Conservation (phyloP, 805 yeast genomes). For the Spathaspora passalidarum region DNA sequence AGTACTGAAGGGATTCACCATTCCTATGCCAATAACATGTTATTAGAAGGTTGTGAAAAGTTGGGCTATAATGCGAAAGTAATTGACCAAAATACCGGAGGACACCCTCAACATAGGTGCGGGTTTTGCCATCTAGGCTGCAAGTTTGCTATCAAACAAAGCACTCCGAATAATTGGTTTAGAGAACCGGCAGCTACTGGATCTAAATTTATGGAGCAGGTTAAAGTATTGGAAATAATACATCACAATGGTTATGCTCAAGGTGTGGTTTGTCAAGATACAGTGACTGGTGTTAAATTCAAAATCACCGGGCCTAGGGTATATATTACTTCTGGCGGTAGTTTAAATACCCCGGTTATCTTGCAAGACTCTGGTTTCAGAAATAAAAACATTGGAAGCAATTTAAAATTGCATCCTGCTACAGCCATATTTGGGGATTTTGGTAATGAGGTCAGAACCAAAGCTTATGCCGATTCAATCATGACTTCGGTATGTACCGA, state of each 20-base stretch:
- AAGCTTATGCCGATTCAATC: constrained; percentile 42
- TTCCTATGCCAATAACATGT: constrained; percentile 40
- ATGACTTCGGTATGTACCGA: constrained; percentile 48
- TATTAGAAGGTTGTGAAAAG: constrained; percentile 41
- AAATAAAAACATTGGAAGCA: constrained; percentile 49
- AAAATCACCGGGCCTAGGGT: constrained; percentile 45
- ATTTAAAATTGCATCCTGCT: constrained; percentile 52
- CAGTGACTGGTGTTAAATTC: constrained; percentile 25
- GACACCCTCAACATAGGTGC: constrained; percentile 40
- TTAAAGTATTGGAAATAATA: constrained; percentile 34
- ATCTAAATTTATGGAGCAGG: constrained; percentile 43
- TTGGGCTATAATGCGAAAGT: constrained; percentile 41
- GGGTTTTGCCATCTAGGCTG: constrained; percentile 50
- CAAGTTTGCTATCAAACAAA: constrained; percentile 49
- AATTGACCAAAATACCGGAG: constrained; percentile 49
- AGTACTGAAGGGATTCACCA: constrained; percentile 37
- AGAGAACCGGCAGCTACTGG: constrained; percentile 46
- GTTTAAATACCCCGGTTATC: constrained; percentile 49
- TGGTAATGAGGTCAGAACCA: constrained; percentile 28
- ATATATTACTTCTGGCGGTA: constrained; percentile 45
- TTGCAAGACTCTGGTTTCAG: constrained; percentile 47
- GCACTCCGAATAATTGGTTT: constrained; percentile 49
- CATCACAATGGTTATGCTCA: constrained; percentile 41
- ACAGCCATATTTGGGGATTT: constrained; percentile 40
- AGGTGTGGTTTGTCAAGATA: constrained; percentile 41